These are phyloP conservation scores for Leptodermis oblonga DNA, from an alignment of 257 asterid species.

Conservation along the genomic window DNA sequence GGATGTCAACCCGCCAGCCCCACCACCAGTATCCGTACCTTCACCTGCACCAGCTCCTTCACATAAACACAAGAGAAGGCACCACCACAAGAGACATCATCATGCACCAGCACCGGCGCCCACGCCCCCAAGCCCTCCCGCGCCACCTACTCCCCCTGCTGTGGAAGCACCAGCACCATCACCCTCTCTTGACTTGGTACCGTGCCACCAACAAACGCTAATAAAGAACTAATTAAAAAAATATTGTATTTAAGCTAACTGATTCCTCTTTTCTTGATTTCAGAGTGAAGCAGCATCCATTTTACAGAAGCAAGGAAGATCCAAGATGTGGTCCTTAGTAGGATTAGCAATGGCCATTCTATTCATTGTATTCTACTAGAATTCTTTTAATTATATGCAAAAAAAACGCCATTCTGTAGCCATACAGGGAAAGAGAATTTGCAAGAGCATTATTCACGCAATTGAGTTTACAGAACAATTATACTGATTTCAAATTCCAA, in stretches of 20 bases:
- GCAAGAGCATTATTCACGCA: background rate
- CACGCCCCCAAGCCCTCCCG: constrained; percentile 81
- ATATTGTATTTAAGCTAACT: constrained; percentile 8
- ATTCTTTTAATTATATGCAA: constrained; percentile 21
- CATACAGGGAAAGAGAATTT: constrained; percentile 23
- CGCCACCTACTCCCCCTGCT: constrained; percentile 63
- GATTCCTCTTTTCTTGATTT: constrained; percentile 18
- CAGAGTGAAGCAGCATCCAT: constrained; percentile 63
- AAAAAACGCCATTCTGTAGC: constrained; percentile 27
- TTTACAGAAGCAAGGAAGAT: constrained; percentile 45
- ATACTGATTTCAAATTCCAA: constrained; percentile 2
- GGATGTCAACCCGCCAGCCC: constrained; percentile 10
- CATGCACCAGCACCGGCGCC: constrained; percentile 97
- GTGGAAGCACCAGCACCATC: constrained; percentile 87
- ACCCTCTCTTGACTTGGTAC: constrained; percentile 73
- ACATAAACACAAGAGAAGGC: constrained; percentile 34
- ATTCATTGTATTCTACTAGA: constrained; percentile 42
- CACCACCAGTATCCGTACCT: constrained; percentile 46
- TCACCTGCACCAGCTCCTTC: constrained; percentile 69
- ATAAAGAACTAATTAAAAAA: background rate
- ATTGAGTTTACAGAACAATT: constrained; percentile 2
- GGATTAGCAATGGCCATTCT: constrained; percentile 51
- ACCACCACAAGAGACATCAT: constrained; percentile 19
- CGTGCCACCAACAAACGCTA: background rate
- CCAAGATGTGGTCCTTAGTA: constrained; percentile 37